Evolutionary conservation across 2,329 filamentous ascomycete species (phyloP).

Genomic region (Pyrenophora tritici-repentis): DNA sequence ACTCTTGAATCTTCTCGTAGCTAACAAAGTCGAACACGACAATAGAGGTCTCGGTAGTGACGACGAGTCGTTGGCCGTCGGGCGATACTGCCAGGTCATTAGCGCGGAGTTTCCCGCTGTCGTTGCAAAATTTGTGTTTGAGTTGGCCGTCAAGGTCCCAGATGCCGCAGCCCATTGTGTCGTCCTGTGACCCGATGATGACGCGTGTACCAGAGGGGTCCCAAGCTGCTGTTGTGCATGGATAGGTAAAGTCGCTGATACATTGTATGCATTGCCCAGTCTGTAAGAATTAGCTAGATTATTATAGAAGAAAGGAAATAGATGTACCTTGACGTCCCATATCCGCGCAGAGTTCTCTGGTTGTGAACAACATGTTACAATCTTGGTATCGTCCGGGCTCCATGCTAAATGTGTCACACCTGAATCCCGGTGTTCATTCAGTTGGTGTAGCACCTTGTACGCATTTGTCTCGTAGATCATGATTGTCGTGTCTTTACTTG

Average conservation of each 20-base stretch:
- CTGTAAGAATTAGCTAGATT: conserved; percentile 22
- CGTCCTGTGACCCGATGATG: conserved; percentile 64
- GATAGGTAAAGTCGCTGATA: conserved; percentile 75
- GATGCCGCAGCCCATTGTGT: conserved; percentile 40
- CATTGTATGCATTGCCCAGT: conserved; percentile 59
- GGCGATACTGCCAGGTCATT: conserved; percentile 84
- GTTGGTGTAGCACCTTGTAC: conserved; percentile 66
- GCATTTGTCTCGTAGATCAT: conserved; percentile 79
- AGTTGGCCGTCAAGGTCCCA: conserved; percentile 68
- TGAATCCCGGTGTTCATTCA: conserved; percentile 69
- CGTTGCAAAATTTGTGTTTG: conserved; percentile 66
- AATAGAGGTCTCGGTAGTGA: conserved; percentile 72
- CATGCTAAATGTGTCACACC: conserved; percentile 83
- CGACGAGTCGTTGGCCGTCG: conserved; percentile 79
- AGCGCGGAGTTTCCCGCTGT: conserved; percentile 66
- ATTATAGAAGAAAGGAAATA: background rate
- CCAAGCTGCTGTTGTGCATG: conserved; percentile 91
- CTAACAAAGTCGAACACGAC: conserved; percentile 83
- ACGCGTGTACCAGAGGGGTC: conserved; percentile 76
- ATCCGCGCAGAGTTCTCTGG: conserved; percentile 69
- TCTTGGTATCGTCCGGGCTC: conserved; percentile 87
- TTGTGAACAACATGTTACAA: conserved; percentile 79
- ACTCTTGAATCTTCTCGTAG: conserved; percentile 74
- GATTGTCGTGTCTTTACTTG: conserved; percentile 74
- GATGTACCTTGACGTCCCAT: conserved; percentile 63